These are phyloP conservation scores for Pythium monospermum DNA, from an alignment of 352 stramenopile genomes.

Conservation along the genomic window DNA sequence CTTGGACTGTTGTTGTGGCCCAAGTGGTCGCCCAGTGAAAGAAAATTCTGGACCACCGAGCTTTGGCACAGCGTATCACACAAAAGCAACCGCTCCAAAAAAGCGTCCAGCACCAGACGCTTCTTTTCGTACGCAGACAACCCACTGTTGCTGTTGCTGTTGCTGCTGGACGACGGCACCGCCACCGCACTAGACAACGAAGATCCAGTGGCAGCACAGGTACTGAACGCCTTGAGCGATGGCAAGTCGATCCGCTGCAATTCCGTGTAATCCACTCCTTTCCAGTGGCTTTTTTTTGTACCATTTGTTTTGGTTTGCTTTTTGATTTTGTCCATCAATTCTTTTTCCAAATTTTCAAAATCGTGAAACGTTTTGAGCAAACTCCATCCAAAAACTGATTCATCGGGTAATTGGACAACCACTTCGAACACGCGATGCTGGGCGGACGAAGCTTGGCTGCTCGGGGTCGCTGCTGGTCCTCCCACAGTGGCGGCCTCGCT, in stretches of 20 bases:
- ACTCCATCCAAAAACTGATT: slow-evolving; percentile 56
- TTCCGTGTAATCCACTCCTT: slow-evolving; percentile 71
- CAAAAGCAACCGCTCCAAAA: slow-evolving; percentile 62
- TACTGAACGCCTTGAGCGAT: slow-evolving; percentile 34
- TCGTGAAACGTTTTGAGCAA: slow-evolving; percentile 65
- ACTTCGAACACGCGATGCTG: slow-evolving; percentile 53
- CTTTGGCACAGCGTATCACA: slow-evolving; percentile 76
- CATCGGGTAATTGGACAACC: slow-evolving; percentile 51
- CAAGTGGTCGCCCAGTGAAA: slow-evolving; percentile 30
- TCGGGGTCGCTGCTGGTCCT: slow-evolving; percentile 1
- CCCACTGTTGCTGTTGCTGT: too few species aligned
- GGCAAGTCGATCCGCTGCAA: slow-evolving; percentile 39
- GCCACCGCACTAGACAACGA: too few species aligned
- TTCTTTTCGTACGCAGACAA: slow-evolving; percentile 49
- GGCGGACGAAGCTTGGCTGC: background rate
- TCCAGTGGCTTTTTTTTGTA: slow-evolving; percentile 39
- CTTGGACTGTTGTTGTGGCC: too few species aligned
- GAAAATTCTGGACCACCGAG: slow-evolving; percentile 67
- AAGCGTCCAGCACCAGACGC: slow-evolving; percentile 56
- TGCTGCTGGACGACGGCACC: too few species aligned
- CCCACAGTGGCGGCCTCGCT: background rate
- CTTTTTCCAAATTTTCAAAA: slow-evolving; percentile 66
- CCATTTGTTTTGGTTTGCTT: slow-evolving; percentile 71
- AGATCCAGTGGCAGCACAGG: slow-evolving; percentile 14
- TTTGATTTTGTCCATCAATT: slow-evolving; percentile 54